phyloP scores from a whole-genome alignment of 495 filamentous ascomycete species.

The Rhypophila decipiens region DNA sequence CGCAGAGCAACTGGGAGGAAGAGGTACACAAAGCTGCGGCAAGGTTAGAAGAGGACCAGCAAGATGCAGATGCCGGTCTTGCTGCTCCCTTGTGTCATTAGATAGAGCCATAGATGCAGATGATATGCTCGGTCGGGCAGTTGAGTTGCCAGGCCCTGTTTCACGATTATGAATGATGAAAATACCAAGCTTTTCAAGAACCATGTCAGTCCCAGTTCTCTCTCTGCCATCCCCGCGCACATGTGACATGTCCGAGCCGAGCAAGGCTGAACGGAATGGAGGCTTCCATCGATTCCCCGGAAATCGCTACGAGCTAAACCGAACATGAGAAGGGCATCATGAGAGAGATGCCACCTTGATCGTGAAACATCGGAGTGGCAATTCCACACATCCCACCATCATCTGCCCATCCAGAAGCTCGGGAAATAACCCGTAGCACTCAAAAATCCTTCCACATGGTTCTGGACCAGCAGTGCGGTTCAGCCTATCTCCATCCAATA shows the following conservation, averaged over 20 bases:
- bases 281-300: background rate
- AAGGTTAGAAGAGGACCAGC: conserved; percentile 56
- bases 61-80: background rate
- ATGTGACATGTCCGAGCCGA: background rate
- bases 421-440: no score
- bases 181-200: background rate
- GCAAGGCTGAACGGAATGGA: background rate
- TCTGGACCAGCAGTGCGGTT: background rate
- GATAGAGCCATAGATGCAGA: background rate
- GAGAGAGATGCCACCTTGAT: background rate
- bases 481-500: background rate
- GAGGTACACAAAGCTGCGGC: conserved; percentile 73
- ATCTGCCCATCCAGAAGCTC: background rate
- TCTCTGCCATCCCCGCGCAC: no score
- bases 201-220: background rate
- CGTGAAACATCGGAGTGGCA: background rate
- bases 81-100: background rate
- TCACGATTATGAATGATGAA: background rate
- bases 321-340: background rate
- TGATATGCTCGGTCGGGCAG: background rate
- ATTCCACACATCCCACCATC: background rate
- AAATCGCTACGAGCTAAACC: background rate
- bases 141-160: background rate
- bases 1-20: conserved; percentile 67
- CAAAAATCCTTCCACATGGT: no score